These are phyloP conservation scores for Coprinopsis strossmayeri DNA, from an alignment of 768 basidiomycete species.

Conservation along the genomic window DNA sequence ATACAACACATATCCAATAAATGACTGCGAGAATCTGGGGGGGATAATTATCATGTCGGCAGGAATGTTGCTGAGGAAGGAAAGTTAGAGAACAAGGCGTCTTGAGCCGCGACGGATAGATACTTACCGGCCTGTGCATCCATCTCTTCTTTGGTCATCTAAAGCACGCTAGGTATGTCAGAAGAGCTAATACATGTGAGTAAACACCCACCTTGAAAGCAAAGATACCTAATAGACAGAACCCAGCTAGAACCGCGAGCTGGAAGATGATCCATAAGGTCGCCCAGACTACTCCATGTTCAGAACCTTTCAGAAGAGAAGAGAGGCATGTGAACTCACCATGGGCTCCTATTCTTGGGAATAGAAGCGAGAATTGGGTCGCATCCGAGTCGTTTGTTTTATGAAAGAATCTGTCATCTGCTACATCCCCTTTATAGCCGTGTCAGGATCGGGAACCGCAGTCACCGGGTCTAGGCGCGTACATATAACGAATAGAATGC, in stretches of 20 bases:
- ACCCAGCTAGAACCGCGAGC: conserved; percentile 64
- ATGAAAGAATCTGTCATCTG: conserved; percentile 92
- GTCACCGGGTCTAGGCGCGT: conserved; percentile 22
- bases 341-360: conserved; percentile 64
- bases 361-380: conserved; percentile 79
- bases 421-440: conserved; percentile 68
- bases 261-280: conserved; percentile 81
- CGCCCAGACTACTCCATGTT: conserved; percentile 65
- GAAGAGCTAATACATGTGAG: not conserved
- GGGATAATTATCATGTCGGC: conserved; percentile 40
- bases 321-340: conserved; percentile 32
- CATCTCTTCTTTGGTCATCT: conserved; percentile 57
- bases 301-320: no score
- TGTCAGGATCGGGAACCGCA: not conserved
- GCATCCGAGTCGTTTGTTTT: conserved; percentile 92
- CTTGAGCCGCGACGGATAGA: not conserved
- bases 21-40: not conserved
- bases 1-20: not conserved
- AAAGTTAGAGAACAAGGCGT: not conserved
- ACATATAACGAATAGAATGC: conserved; percentile 87
- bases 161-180: not conserved
- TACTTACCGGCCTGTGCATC: conserved; percentile 62
- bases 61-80: conserved; percentile 46
- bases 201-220: conserved; percentile 65
- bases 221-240: conserved; percentile 73